These are phyloP conservation scores for Pichia terricola DNA, from an alignment of 1,139 yeast genomes.

Conservation along the genomic window DNA sequence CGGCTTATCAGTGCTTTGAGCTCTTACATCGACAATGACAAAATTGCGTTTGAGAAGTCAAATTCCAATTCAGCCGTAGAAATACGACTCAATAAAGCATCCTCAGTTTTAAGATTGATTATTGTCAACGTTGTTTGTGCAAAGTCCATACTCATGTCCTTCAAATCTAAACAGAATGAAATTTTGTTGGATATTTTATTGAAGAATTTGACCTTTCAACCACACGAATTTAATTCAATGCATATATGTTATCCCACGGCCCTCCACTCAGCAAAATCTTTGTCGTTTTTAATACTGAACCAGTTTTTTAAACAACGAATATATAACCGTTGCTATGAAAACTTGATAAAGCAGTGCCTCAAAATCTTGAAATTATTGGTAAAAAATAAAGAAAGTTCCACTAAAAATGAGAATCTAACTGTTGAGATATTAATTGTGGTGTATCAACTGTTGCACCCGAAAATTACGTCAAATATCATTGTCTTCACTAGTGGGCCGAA, in stretches of 20 bases:
- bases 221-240: too few species aligned
- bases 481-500: conserved; percentile 8
- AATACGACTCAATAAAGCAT: conserved; percentile 33
- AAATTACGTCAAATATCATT: conserved; percentile 23
- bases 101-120: conserved; percentile 31
- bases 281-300: conserved; percentile 26
- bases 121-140: conserved; percentile 21
- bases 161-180: conserved; percentile 28
- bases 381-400: background rate
- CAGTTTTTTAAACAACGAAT: conserved; percentile 28
- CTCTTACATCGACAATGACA: conserved; percentile 34
- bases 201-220: conserved; percentile 7
- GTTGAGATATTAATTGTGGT: conserved; percentile 25
- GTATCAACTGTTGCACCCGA: conserved; percentile 26
- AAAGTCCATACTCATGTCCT: conserved; percentile 13
- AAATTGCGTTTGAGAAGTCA: conserved; percentile 27
- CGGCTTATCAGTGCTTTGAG: conserved; percentile 31
- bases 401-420: conserved; percentile 19
- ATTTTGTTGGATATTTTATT: conserved; percentile 25
- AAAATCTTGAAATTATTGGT: background rate
- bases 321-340: background rate
- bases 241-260: too few species aligned
- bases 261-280: conserved; percentile 12
- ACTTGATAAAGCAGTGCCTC: background rate
- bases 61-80: conserved; percentile 27